Conservation (phyloP, 2,329 filamentous ascomycete genomes). For the Fusarium sp. region DNA sequence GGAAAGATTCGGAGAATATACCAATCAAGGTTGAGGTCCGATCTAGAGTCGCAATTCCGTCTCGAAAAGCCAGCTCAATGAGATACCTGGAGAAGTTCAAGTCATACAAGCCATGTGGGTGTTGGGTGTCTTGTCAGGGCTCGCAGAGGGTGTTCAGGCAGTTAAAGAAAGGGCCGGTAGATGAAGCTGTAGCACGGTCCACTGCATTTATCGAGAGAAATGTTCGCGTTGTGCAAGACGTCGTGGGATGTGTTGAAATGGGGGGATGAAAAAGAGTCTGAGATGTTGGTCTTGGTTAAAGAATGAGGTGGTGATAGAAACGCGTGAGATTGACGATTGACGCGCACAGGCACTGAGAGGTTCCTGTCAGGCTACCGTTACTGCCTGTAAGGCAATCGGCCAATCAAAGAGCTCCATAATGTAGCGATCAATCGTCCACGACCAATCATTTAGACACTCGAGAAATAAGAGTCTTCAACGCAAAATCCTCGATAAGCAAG, state of each 20-base stretch:
- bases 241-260: background rate
- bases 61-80: slow-evolving; percentile 18
- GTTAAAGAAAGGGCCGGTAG: slow-evolving; percentile 17
- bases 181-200: slow-evolving; percentile 29
- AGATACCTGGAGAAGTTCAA: slow-evolving; percentile 12
- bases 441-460: no score
- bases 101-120: slow-evolving; percentile 40
- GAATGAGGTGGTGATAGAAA: slow-evolving; percentile 13
- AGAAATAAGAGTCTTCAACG: no score
- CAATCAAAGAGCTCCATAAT: slow-evolving; percentile 30
- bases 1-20: slow-evolving; percentile 18
- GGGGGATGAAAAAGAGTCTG: background rate
- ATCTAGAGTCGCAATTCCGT: slow-evolving; percentile 9
- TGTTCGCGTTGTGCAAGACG: slow-evolving; percentile 29
- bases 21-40: slow-evolving; percentile 12
- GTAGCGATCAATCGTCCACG: background rate
- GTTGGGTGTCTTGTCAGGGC: slow-evolving; percentile 21
- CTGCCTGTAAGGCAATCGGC: slow-evolving; percentile 21
- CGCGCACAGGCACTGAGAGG: slow-evolving; percentile 26
- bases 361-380: slow-evolving; percentile 10
- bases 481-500: no score
- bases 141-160: slow-evolving; percentile 11
- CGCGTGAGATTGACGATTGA: slow-evolving; percentile 40
- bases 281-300: background rate
- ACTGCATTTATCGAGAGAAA: slow-evolving; percentile 28